Conservation (phyloP, 2,329 filamentous ascomycete species). For the Aciculosporium take region DNA sequence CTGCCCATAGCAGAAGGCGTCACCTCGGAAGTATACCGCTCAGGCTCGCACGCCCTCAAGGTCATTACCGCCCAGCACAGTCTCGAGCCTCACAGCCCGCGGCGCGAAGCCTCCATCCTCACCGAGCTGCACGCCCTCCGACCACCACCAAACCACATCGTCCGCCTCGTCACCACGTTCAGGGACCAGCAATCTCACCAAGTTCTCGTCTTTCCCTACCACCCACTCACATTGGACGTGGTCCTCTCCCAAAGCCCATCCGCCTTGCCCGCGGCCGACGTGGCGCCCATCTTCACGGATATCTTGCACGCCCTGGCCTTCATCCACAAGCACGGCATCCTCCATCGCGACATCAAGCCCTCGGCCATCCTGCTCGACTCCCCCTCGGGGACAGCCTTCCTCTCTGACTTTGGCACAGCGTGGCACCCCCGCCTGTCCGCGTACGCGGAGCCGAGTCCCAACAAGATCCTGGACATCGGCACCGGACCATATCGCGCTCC, state of each 20-base stretch:
- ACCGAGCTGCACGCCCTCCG: conserved; percentile 32
- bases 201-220: conserved; percentile 74
- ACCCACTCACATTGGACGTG: conserved; percentile 51
- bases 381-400: conserved; percentile 53
- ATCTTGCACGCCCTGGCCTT: conserved; percentile 56
- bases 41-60: conserved; percentile 56
- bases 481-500: conserved; percentile 85
- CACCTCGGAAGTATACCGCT: conserved; percentile 73
- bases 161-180: conserved; percentile 62
- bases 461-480: conserved; percentile 84
- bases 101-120: conserved; percentile 67
- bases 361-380: conserved; percentile 68
- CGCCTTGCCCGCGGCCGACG: conserved; percentile 16
- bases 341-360: conserved; percentile 90
- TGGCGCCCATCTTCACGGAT: conserved; percentile 41
- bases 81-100: conserved; percentile 68
- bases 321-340: conserved; percentile 61
- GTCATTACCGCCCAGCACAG: conserved; percentile 63
- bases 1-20: conserved; percentile 49
- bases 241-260: conserved; percentile 6
- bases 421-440: conserved; percentile 54
- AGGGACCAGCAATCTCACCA: conserved; percentile 55
- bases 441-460: conserved; percentile 47
- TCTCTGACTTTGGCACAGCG: conserved; percentile 86
- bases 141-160: conserved; percentile 22